Evolutionary conservation across 306 rosid genomes (phyloP), one percentile per base, ranked within the genome.

Genomic region (Geum urbanum): DNA sequence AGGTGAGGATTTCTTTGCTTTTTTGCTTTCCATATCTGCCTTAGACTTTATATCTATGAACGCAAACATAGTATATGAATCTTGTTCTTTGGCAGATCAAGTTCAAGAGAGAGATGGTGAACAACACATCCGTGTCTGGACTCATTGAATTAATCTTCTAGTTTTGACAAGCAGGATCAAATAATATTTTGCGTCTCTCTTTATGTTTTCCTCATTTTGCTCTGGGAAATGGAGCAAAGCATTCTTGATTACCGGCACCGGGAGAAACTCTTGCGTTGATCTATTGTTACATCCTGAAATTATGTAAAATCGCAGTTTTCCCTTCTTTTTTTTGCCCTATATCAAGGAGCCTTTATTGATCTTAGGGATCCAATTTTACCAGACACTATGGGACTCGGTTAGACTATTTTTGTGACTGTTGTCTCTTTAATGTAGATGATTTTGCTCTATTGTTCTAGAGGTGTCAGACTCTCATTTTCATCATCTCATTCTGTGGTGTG

Each of bases 21-120:
- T 12, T 9, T 5, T 54, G 3, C 22, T 13, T 20, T 8, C 12
- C 2, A 2, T 6, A 24, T 32, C 12, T 7, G 46, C 9, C 1
- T 57, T 57, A 32, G 18, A n/a, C 12, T 14, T 22, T 46, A 56
- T 52, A 43, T 63, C 32, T 24, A 2, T 61, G 45, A 60, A 75
- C 53, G 53, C 50, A 14, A n/a, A 39, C 57, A 5, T 72, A 43
- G 47, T 15, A 52, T 40, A 19, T 49, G 75, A 56, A n/a, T 13
- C 51, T 71, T 47, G 63, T 69, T 47, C 4, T 72, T 76, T 77
- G 37, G 53, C 85, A 86, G 90, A 82, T 40, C 83, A 24, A 78
- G 81, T 55, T 78, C 85, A 58, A 83, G 84, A 77, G 87, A 86
- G 52, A 78, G 72, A 69, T 86, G 90, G 90, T 86, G 87, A 83